These are phyloP conservation scores for Candida koratica DNA, from an alignment of 805 yeast species.

Conservation along the genomic window DNA sequence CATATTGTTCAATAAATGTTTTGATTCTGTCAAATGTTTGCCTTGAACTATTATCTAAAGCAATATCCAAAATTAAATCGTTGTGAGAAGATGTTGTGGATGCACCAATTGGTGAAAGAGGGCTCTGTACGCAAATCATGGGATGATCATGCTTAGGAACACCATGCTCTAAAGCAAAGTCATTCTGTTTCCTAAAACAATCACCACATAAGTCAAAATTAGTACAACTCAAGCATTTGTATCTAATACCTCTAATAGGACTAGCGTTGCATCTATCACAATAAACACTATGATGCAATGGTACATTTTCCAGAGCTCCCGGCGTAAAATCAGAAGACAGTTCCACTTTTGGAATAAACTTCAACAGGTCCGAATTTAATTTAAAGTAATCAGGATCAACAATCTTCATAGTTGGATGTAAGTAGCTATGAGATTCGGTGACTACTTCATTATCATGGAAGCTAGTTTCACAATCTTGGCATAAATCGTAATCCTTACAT, in stretches of 20 bases:
- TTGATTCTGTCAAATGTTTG: conserved; percentile 18
- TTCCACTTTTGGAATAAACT: conserved; percentile 3
- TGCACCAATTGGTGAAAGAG: too few species aligned
- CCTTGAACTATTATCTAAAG: conserved; percentile 20
- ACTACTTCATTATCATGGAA: conserved; percentile 10
- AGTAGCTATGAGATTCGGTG: conserved; percentile 19
- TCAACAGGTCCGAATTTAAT: conserved; percentile 7
- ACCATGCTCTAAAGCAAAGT: conserved; percentile 3
- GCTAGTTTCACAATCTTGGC: conserved; percentile 33
- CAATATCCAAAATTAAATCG: conserved; percentile 21
- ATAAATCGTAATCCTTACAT: conserved; percentile 52
- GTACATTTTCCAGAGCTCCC: conserved; percentile 6
- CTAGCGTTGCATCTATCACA: conserved; percentile 33
- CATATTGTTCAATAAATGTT: conserved; percentile 14
- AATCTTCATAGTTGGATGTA: conserved; percentile 32
- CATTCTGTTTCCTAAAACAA: conserved; percentile 20
- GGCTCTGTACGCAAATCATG: too few species aligned
- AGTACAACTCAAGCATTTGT: conserved; percentile 47
- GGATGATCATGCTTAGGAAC: conserved; percentile 10
- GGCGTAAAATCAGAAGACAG: background rate
- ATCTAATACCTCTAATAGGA: conserved; percentile 46
- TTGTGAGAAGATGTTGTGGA: background rate
- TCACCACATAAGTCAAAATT: conserved; percentile 51
- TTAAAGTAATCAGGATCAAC: conserved; percentile 14
- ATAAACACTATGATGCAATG: conserved; percentile 23